Evolutionary conservation across 2,329 filamentous ascomycete genomes (phyloP), one percentile per base, ranked within the genome.

Genomic region (Pleomassaria siparia): DNA sequence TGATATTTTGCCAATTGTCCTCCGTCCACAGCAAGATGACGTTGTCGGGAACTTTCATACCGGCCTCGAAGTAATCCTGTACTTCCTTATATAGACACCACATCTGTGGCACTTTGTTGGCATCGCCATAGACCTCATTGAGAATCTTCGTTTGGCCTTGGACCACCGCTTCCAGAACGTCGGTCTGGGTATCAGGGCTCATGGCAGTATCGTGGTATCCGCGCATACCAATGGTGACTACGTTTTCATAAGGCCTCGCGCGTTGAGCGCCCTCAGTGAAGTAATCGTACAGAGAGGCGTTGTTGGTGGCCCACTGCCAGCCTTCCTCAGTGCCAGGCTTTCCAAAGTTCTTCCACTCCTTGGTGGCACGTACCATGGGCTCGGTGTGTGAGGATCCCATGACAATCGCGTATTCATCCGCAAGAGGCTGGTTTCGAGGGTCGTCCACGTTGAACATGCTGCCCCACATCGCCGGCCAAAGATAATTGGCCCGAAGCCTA

Each of bases 71-170:
- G 63, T 89, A 88, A 6, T 80, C 80, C 68, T 86, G 84, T 2
- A 89, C 85, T 63, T 89, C 86, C 62, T 88, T 88, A 70, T 89
- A 89, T 51, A 89, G 70, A 57, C 84, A 87, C 85, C 86, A 88
- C 70, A 85, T 78, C 66, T 88, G 85, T 5, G 86, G 85, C 0
- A 85, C 79, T 1, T 76, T 71, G 3, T 76, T 79, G 54, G 75
- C 70, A 46, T 73, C 68, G 11, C 75, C 76, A 35, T 86, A 77
- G 0, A 86, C 79, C 2, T 80, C 74, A 16, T 72, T 73, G 35
- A 86, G 73, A 47, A 85, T 84, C 9, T 77, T 63, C 41, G 81
- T 76, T 63, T 89, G 85, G 25, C 81, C 77, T 2, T 74, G 58
- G 2, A 88, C 83, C 21, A 87, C 77, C 15, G 77, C 75, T 55